Base-by-base conservation (phyloP, 2,329 filamentous ascomycete species). In the Sporothrix variecibatus region DNA sequence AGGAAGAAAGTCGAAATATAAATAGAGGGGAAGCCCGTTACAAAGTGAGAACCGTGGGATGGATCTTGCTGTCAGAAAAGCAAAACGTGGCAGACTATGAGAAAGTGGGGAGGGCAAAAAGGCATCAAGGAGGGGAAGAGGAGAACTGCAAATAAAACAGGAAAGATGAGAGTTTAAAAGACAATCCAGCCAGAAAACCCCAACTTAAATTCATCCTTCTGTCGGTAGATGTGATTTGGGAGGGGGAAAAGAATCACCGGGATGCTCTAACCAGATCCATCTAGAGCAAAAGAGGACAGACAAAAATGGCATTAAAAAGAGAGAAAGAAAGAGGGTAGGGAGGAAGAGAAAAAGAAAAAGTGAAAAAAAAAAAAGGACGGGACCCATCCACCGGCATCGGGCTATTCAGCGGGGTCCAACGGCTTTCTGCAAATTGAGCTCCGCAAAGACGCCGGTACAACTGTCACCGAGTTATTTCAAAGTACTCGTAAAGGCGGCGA, bases 201-300 rank as follows among this genome's bases (percentile, higher is more conserved):
- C 60, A 26, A 4, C 34, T 12, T 4, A 11, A 20, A 60, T 26
- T 26, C n/a, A 56, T n/a, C 11, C n/a, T 28, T 17, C n/a, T 67
- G 64, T 49, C 64, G 64, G 40, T 49, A 67, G 64, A 46, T 67
- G 12, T 49, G 40, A 4, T 11, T 20, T 67, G 38, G 12, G 23
- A 46, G 62, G 64, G 64, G 40, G 49, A 49, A 67, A 7, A 56
- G 40, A 67, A 49, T 31, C 12, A 23, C 64, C 64, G 64, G 64
- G 64, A 20, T 26, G 26, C 12, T 20, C 64, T 49, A 49, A 49
- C 64, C 64, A 31, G 40, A 49, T 49, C 7, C 15, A 49, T 49
- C 43, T 20, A 49, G 15, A 49, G 15, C 43, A 3, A 56, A 3
- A 56, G 51, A 56, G 3, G 15, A 8, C 15, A 23, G n/a, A 23